Conservation (phyloP, 2,329 filamentous ascomycete genomes). For the Alternaria ventricosa region DNA sequence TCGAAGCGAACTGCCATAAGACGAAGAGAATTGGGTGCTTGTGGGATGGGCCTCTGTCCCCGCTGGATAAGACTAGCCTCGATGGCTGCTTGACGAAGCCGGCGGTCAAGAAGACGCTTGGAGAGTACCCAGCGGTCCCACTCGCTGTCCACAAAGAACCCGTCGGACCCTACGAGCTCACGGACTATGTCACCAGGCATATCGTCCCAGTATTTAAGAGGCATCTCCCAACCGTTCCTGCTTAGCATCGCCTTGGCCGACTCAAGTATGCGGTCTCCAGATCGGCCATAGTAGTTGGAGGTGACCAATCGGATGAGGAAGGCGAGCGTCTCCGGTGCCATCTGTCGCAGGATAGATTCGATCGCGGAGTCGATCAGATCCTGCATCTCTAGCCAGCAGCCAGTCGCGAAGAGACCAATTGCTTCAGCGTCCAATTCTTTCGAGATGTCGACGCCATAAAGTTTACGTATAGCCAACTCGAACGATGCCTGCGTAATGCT, state of each 20-base stretch:
- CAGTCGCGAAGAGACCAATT: slow-evolving; percentile 62
- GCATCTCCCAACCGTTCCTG: slow-evolving; percentile 64
- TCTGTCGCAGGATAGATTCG: slow-evolving; percentile 61
- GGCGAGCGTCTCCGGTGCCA: slow-evolving; percentile 58
- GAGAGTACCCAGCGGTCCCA: slow-evolving; percentile 65
- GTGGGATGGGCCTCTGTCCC: slow-evolving; percentile 51
- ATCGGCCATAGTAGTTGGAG: slow-evolving; percentile 62
- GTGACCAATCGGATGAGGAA: slow-evolving; percentile 62
- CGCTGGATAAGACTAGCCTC: slow-evolving; percentile 57
- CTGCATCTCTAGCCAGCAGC: slow-evolving; percentile 65
- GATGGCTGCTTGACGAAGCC: slow-evolving; percentile 55
- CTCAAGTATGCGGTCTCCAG: slow-evolving; percentile 62
- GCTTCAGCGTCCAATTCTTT: slow-evolving; percentile 60
- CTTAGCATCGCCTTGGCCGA: slow-evolving; percentile 66
- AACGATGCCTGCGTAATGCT: slow-evolving; percentile 62
- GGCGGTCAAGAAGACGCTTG: slow-evolving; percentile 61
- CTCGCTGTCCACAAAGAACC: slow-evolving; percentile 64
- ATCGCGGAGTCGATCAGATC: slow-evolving; percentile 62
- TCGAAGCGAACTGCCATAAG: slow-evolving; percentile 62
- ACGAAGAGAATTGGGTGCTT: slow-evolving; percentile 56
- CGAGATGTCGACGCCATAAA: slow-evolving; percentile 59
- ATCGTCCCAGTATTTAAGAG: slow-evolving; percentile 61
- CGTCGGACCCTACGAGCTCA: slow-evolving; percentile 65
- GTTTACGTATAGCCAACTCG: slow-evolving; percentile 61
- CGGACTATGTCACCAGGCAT: slow-evolving; percentile 64